phyloP scores from a whole-genome alignment of 106 monocot genomes.

The Posidonia australis region DNA sequence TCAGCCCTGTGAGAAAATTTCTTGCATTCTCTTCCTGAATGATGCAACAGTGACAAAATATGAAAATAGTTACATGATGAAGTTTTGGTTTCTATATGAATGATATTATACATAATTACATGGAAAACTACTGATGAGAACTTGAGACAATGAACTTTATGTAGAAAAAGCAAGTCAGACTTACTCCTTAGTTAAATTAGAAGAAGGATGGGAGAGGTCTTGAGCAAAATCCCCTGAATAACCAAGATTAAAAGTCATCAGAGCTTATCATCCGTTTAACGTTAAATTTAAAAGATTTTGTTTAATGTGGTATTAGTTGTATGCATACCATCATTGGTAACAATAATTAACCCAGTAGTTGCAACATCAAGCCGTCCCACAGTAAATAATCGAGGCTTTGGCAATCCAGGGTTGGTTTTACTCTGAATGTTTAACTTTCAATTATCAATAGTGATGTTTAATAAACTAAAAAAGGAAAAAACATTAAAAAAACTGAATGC shows the following conservation, averaged over 20 bases:
- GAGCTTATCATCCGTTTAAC: background rate
- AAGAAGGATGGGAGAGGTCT: slow-evolving; percentile 82
- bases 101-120: no score
- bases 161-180: background rate
- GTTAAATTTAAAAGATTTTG: background rate
- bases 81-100: no score
- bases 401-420: slow-evolving; percentile 64
- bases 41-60: no score
- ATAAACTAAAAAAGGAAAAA: no score
- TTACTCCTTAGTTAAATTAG: slow-evolving; percentile 88
- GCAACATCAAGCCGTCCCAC: slow-evolving; percentile 99
- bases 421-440: slow-evolving; percentile 25
- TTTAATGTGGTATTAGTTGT: background rate
- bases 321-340: slow-evolving; percentile 90
- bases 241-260: background rate
- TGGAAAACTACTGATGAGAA: background rate
- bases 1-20: no score
- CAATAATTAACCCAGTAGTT: slow-evolving; percentile 83
- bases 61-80: no score
- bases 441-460: no score
- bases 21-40: no score
- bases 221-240: slow-evolving; percentile 87
- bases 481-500: no score
- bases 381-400: slow-evolving; percentile 80
- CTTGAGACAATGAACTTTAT: background rate